phyloP scores from a whole-genome alignment of 192 early-diverging fungal genomes.

The Ambispora gerdemannii region DNA sequence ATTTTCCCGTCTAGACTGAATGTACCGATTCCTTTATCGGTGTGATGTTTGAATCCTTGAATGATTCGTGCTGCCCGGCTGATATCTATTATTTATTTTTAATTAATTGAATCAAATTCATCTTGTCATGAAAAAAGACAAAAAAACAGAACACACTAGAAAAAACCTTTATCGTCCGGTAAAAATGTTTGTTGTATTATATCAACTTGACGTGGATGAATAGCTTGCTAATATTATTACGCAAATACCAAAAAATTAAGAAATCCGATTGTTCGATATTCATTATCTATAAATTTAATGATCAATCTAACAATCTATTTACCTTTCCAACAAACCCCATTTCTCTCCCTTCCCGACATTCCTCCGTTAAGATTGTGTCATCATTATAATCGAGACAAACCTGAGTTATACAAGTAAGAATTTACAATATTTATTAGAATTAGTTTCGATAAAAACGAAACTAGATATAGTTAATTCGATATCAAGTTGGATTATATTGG shows the following conservation, averaged over 20 bases:
- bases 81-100: conserved; percentile 45
- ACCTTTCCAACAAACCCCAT: conserved; percentile 93
- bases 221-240: conserved; percentile 63
- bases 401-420: conserved; percentile 27
- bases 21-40: conserved; percentile 76
- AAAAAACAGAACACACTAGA: background rate
- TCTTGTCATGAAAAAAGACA: too few relatives aligned
- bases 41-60: conserved; percentile 62
- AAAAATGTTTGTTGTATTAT: conserved; percentile 75
- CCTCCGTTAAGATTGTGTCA: conserved; percentile 64
- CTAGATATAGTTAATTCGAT: too few relatives aligned
- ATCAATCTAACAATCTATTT: conserved; percentile 4
- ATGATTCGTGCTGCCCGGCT: conserved; percentile 68
- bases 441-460: too few relatives aligned
- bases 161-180: conserved; percentile 61
- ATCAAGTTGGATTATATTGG: too few relatives aligned
- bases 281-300: background rate
- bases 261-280: too few relatives aligned
- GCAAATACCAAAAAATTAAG: conserved; percentile 4
- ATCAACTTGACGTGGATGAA: conserved; percentile 87
- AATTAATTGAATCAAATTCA: too few relatives aligned
- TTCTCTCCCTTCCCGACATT: conserved; percentile 78
- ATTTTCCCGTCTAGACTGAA: conserved; percentile 92
- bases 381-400: conserved; percentile 88
- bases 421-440: conserved; percentile 8